phyloP scores from a whole-genome alignment of 2,329 filamentous ascomycete species.

The Thermoascus crustaceus region DNA sequence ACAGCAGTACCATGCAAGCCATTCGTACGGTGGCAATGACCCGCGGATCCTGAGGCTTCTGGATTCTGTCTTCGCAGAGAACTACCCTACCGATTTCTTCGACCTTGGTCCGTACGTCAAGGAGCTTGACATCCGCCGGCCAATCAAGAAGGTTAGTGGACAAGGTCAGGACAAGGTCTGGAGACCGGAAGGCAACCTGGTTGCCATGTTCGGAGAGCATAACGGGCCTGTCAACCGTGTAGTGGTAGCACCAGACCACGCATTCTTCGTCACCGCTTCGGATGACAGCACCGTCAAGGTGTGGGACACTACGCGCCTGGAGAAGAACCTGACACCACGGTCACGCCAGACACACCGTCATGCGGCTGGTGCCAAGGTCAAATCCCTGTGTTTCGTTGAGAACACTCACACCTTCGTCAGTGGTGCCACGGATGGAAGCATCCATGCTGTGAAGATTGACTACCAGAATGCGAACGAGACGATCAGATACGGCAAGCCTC shows the following conservation, averaged over 20 bases:
- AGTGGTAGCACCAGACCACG: slow-evolving; percentile 75
- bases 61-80: slow-evolving; percentile 71
- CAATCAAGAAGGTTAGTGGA: slow-evolving; percentile 48
- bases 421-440: slow-evolving; percentile 79
- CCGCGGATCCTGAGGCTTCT: slow-evolving; percentile 56
- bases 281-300: slow-evolving; percentile 86
- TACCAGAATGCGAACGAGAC: slow-evolving; percentile 51
- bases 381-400: slow-evolving; percentile 82
- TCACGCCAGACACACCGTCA: slow-evolving; percentile 81
- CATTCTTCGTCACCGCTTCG: slow-evolving; percentile 89
- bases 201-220: slow-evolving; percentile 86
- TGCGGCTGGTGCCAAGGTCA: slow-evolving; percentile 60
- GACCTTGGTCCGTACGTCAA: slow-evolving; percentile 73
- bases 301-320: slow-evolving; percentile 84
- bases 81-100: slow-evolving; percentile 51
- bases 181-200: slow-evolving; percentile 74
- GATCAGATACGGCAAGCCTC: slow-evolving; percentile 68
- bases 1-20: slow-evolving; percentile 53
- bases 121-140: slow-evolving; percentile 48
- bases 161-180: slow-evolving; percentile 56
- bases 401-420: slow-evolving; percentile 90
- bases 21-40: slow-evolving; percentile 77
- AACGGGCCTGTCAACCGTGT: slow-evolving; percentile 73
- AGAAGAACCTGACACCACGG: slow-evolving; percentile 82
- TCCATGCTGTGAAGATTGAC: slow-evolving; percentile 82